A percentile compares a stretch with the other conserved stretches of the same genome.
Conservation (phyloP, 1,284 basidiomycete genomes). For the Trametes pubescens region DNA sequence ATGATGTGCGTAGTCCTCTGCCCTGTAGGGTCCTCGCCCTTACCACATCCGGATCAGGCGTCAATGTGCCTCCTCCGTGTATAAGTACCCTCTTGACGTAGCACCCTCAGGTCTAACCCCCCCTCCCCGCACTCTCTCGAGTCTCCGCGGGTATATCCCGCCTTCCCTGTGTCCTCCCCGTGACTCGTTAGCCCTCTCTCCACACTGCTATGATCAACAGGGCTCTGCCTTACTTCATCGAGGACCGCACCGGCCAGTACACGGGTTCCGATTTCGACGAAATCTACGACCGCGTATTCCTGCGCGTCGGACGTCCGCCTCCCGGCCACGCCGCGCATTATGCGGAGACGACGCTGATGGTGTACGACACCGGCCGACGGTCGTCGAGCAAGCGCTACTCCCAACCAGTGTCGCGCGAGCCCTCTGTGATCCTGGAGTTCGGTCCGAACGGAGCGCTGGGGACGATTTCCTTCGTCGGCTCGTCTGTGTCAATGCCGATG, state of each 20-base stretch:
- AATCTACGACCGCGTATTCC: constrained; percentile 75
- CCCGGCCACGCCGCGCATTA: constrained; percentile 22
- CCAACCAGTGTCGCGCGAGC: constrained; percentile 57
- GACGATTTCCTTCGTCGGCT: constrained; percentile 57
- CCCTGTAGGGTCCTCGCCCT: constrained; percentile 18
- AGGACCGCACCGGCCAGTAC: constrained; percentile 71
- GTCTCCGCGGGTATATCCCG: background rate
- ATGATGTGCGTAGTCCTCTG: constrained; percentile 14
- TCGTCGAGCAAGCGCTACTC: constrained; percentile 63
- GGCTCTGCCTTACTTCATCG: constrained; percentile 63
- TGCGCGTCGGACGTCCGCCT: constrained; percentile 57
- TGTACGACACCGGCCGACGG: constrained; percentile 70
- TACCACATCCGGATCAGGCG: constrained; percentile 8
- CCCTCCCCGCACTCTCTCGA: background rate
- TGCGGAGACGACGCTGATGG: constrained; percentile 39
- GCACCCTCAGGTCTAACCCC: background rate
- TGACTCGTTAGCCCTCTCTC: background rate
- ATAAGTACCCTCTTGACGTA: constrained; percentile 8
- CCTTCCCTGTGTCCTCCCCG: background rate
- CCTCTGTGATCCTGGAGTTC: constrained; percentile 66
- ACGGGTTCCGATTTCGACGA: constrained; percentile 72
- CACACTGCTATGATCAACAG: constrained; percentile 39
- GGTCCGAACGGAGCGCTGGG: constrained; percentile 61
- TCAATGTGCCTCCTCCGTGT: background rate
- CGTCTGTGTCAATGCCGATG: constrained; percentile 59